A percentile compares a stretch with the other conserved stretches of the same genome.
Evolutionary conservation across 306 rosid genomes (phyloP).

Genomic region (Cicer arietinum): DNA sequence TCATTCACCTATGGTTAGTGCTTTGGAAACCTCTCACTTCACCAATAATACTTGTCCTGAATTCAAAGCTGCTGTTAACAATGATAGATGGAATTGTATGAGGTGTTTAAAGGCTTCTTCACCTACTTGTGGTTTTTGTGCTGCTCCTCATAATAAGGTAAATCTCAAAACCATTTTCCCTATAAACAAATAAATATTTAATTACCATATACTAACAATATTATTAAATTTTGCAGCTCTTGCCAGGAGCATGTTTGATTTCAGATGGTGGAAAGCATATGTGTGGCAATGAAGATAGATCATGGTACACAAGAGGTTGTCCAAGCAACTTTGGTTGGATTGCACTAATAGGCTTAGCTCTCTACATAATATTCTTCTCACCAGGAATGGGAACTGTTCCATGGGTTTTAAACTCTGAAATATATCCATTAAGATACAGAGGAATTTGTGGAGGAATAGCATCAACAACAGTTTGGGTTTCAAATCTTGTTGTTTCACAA

Average conservation of each 20-base stretch:
- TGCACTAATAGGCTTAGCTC: constrained; percentile 60
- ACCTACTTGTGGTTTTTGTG: constrained; percentile 64
- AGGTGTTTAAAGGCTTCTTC: constrained; percentile 60
- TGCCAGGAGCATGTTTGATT: constrained; percentile 70
- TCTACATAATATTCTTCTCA: constrained; percentile 68
- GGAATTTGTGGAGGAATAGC: constrained; percentile 77
- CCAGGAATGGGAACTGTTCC: constrained; percentile 80
- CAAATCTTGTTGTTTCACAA: constrained; percentile 67
- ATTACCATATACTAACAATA: background rate
- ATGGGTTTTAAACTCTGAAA: constrained; percentile 79
- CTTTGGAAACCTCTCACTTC: constrained; percentile 36
- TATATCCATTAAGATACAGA: constrained; percentile 65
- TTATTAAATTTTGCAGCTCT: constrained; percentile 47
- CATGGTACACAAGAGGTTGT: constrained; percentile 75
- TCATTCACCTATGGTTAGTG: constrained; percentile 56
- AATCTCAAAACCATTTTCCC: background rate
- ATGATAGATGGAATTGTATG: constrained; percentile 57
- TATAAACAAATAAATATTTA: background rate
- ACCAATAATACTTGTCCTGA: constrained; percentile 55
- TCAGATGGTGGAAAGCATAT: constrained; percentile 35
- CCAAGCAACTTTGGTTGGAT: constrained; percentile 69
- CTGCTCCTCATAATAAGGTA: constrained; percentile 56
- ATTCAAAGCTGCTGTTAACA: constrained; percentile 34
- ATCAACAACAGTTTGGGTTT: constrained; percentile 64
- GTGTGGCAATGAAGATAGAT: constrained; percentile 51